Evolutionary conservation across 2,329 filamentous ascomycete genomes (phyloP).

Genomic region (Arachnomyces sp.): DNA sequence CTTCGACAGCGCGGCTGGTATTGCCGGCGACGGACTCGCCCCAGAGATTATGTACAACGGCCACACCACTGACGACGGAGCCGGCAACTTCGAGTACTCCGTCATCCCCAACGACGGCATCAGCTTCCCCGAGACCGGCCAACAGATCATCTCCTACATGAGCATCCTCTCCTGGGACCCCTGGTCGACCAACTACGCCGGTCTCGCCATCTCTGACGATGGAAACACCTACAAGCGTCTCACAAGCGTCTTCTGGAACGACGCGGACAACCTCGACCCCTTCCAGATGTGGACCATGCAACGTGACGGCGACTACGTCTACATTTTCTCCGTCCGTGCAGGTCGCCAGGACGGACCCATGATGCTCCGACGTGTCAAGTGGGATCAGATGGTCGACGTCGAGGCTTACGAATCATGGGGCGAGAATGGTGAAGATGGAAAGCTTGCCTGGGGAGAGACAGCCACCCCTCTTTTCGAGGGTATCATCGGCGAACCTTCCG

Average conservation of each 20-base stretch:
- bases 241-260: slow-evolving; percentile 4
- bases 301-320: slow-evolving; percentile 8
- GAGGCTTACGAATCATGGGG: slow-evolving; percentile 8
- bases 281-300: slow-evolving; percentile 11
- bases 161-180: slow-evolving; percentile 8
- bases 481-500: slow-evolving; percentile 8
- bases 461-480: slow-evolving; percentile 7
- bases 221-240: slow-evolving; percentile 7
- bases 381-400: slow-evolving; percentile 7
- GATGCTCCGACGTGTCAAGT: slow-evolving; percentile 9
- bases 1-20: slow-evolving; percentile 7
- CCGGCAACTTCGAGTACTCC: slow-evolving; percentile 3
- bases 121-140: slow-evolving; percentile 5
- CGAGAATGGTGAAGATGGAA: slow-evolving; percentile 5
- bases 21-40: slow-evolving; percentile 5
- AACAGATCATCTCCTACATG: slow-evolving; percentile 10
- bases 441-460: slow-evolving; percentile 6
- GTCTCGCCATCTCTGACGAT: slow-evolving; percentile 7
- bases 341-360: slow-evolving; percentile 8
- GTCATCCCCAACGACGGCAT: slow-evolving; percentile 9
- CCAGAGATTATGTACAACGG: slow-evolving; percentile 9
- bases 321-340: slow-evolving; percentile 8
- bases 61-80: slow-evolving; percentile 5
- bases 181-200: slow-evolving; percentile 9
- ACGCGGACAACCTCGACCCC: slow-evolving; percentile 6